Base-by-base conservation (phyloP, 441 rosid genomes). In the Bocquillonia castaneifolia region DNA sequence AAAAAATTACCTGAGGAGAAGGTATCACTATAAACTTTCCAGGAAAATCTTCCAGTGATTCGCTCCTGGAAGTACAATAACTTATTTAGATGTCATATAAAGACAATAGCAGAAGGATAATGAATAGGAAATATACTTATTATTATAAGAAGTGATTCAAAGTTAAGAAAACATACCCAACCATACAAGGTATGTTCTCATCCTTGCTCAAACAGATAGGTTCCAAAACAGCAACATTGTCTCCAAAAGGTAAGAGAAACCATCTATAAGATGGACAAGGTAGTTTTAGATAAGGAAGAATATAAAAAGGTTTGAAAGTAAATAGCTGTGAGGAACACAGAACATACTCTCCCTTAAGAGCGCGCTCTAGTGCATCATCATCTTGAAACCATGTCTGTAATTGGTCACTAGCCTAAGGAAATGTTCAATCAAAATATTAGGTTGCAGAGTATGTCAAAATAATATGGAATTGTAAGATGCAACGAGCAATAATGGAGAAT, bases 301-400 rank as follows among this genome's bases (percentile, higher is more conserved):
- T n/a, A 40, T 29, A 39, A 20, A 34, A 37, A 2, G 32, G 37
- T 18, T 23, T 54, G 48, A 42, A 59, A 54, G 45, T 53, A 60
- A 2, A 63, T 37, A 48, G 32, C 10, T 10, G 42, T n/a, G 39
- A 56, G 67, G 55, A 37, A 40, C 57, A 62, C 70, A 39, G 25
- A 44, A 81, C 89, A 18, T 77, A 89, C 96, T 91, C 95, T 73
- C 93, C 99, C 22, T 59, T 81, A n/a, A 93, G 76, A 53, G 95
- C 85, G 56, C 89, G 90, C 77, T 89, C 99, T 56, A 89, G 84
- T 17, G 95, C 97, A 26, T 91, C 96, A 53, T 87, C 71, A 45
- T 91, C 95, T 40, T 78, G 82, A 70, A 91, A 91, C 97, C 99
- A 93, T 51, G 59, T 81, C 28, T 66, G 77, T 69, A 93, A 76